Conservation (phyloP, 75 land plant genomes). For the Pinus tabuliformis region DNA sequence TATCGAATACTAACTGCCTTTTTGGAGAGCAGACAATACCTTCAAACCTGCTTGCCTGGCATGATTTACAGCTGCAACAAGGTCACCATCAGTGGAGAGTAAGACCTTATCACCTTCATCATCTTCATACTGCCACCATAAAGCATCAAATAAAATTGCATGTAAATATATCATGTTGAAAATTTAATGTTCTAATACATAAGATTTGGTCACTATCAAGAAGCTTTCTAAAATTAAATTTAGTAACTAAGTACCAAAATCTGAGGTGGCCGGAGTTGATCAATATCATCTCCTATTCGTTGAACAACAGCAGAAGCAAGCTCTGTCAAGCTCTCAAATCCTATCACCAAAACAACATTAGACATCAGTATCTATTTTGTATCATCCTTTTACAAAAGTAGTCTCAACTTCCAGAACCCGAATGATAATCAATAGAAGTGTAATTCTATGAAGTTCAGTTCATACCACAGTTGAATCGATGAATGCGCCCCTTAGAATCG, state of each 20-base stretch:
- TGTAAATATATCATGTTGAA: background rate
- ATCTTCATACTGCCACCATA: conserved; percentile 76
- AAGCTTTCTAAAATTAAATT: background rate
- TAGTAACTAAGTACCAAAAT: conserved; percentile 47
- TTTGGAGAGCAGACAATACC: conserved; percentile 26
- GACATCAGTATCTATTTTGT: background rate
- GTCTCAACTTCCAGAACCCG: background rate
- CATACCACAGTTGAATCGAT: conserved; percentile 90
- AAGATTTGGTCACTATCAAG: background rate
- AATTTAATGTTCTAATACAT: background rate
- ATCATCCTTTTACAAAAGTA: background rate
- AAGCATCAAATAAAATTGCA: background rate
- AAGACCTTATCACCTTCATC: conserved; percentile 95
- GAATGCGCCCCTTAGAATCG: conserved; percentile 74
- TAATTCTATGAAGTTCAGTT: conserved; percentile 3
- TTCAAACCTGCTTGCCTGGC: conserved; percentile 72
- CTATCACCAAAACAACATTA: conserved; percentile 23
- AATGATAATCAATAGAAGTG: background rate
- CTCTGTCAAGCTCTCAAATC: conserved; percentile 69
- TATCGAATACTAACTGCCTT: background rate
- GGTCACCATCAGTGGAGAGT: conserved; percentile 72
- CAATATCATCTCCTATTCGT: conserved; percentile 41
- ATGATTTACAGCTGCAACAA: conserved; percentile 71
- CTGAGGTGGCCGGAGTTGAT: conserved; percentile 25
- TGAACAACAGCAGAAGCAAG: conserved; percentile 55